Evolutionary conservation across 2,329 filamentous ascomycete genomes (phyloP).

Genomic region (Hypomyces rosellus): DNA sequence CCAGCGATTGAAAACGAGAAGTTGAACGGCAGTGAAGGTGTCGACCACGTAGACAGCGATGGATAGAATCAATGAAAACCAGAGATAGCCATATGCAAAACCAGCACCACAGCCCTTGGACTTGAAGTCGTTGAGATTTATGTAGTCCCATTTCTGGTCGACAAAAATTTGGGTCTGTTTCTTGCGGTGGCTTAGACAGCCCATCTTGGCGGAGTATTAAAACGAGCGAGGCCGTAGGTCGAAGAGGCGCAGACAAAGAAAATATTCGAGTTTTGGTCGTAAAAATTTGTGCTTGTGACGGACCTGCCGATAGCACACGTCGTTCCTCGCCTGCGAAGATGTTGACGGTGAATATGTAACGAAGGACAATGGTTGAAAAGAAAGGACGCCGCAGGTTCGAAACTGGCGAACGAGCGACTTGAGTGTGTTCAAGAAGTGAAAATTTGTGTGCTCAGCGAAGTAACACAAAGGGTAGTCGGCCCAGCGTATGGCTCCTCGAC

Average conservation of each 20-base stretch:
- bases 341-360: slow-evolving; percentile 31
- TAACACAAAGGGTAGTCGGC: not conserved
- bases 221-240: not conserved
- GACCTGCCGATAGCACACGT: slow-evolving; percentile 39
- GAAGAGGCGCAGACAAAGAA: slow-evolving; percentile 10
- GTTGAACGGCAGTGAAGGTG: slow-evolving; percentile 86
- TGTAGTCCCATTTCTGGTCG: slow-evolving; percentile 93
- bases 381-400: not conserved
- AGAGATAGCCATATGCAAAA: slow-evolving; percentile 80
- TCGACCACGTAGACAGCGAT: slow-evolving; percentile 83
- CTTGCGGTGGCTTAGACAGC: slow-evolving; percentile 55
- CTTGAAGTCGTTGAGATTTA: slow-evolving; percentile 73
- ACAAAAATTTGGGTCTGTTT: slow-evolving; percentile 61
- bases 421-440: not conserved
- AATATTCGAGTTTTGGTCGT: not conserved
- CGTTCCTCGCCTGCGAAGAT: slow-evolving; percentile 45
- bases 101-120: slow-evolving; percentile 69
- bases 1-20: slow-evolving; percentile 86
- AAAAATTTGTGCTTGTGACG: slow-evolving; percentile 17
- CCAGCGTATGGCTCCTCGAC: not conserved
- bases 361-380: not conserved
- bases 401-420: not conserved
- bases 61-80: slow-evolving; percentile 71
- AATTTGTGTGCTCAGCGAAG: not conserved
- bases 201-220: slow-evolving; percentile 45